These are phyloP conservation scores for Beverwykella pulmonaria DNA, from an alignment of 495 filamentous ascomycete genomes.

Conservation along the genomic window DNA sequence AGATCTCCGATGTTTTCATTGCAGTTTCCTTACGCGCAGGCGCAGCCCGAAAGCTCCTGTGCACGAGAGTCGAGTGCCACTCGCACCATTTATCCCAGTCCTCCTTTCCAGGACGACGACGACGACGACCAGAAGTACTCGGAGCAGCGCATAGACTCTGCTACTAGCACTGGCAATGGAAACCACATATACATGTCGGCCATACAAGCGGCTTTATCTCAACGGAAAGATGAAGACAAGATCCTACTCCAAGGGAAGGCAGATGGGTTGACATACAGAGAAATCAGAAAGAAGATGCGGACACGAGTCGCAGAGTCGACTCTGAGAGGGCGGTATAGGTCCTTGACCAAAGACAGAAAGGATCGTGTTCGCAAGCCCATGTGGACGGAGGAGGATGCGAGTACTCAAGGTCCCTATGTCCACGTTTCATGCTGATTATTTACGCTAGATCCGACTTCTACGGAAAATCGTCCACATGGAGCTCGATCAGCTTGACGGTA, in stretches of 20 bases:
- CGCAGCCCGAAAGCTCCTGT: neutral
- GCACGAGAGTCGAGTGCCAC: neutral
- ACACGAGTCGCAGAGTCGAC: constrained; percentile 86
- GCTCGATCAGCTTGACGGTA: constrained; percentile 16
- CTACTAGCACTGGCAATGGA: neutral
- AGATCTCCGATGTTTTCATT: neutral
- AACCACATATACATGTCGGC: neutral
- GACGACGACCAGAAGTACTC: neutral
- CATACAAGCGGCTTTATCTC: neutral
- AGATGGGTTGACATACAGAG: constrained; percentile 74
- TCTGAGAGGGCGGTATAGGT: constrained; percentile 76
- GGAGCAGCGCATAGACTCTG: neutral
- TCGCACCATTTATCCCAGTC: neutral
- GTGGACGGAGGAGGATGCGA: constrained; percentile 77
- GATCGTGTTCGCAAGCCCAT: constrained; percentile 75
- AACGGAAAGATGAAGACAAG: constrained; percentile 50
- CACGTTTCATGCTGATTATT: constrained; percentile 3
- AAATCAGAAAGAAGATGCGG: constrained; percentile 67
- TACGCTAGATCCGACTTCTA: constrained; percentile 26
- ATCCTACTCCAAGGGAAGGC: constrained; percentile 66
- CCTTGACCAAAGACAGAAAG: constrained; percentile 74
- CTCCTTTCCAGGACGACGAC: neutral
- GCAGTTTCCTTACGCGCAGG: neutral
- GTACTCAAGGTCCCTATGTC: constrained; percentile 43
- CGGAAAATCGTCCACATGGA: constrained; percentile 19